Evolutionary conservation across 2,329 filamentous ascomycete species (phyloP), one percentile per base, ranked within the genome.

Genomic region (Aspergillus sp.): DNA sequence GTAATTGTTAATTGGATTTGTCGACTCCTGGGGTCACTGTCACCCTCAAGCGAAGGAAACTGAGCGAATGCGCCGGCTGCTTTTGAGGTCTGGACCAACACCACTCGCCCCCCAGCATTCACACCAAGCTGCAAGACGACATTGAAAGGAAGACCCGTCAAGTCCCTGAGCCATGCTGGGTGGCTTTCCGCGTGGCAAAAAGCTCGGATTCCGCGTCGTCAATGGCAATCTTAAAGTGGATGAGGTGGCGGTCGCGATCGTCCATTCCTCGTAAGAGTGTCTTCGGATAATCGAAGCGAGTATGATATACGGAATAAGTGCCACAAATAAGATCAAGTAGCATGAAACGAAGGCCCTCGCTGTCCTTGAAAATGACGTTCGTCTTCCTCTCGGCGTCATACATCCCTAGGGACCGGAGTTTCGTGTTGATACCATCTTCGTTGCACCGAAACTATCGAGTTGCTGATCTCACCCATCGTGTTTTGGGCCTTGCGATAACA

Each of bases 171-270:
- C 53, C 55, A 52, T 51, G 55, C 35, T 57, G 24, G 54, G 35
- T 2, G n/a, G n/a, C 24, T 57, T 46, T 52, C 51, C n/a, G 56
- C 17, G 56, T 58, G 57, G 59, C 59, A 57, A 57, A 47, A 48
- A 31, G 24, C 43, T 45, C 9, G 15, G 21, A 45, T 23, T 27
- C 37, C 51, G 17, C 31, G 27, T 33, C 19, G 17, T 43, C 24
- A 12, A 47, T 27, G 14, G 45, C 45, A 39, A n/a, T 35, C 45
- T 35, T n/a, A 23, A 35, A 31, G 54, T 56, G 54, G 54, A 31
- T 56, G 24, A 55, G 37, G 60, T 60, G 60, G 60, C 60, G 57
- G 48, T 19, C 27, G 41, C 33, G 49, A 51, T 48, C 40, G 31
- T 51, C 56, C 27, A 39, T 24, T 44, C 35, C 17, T 19, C 15